Conservation (phyloP, 2,329 filamentous ascomycete species). For the Ramichloridium luteum region DNA sequence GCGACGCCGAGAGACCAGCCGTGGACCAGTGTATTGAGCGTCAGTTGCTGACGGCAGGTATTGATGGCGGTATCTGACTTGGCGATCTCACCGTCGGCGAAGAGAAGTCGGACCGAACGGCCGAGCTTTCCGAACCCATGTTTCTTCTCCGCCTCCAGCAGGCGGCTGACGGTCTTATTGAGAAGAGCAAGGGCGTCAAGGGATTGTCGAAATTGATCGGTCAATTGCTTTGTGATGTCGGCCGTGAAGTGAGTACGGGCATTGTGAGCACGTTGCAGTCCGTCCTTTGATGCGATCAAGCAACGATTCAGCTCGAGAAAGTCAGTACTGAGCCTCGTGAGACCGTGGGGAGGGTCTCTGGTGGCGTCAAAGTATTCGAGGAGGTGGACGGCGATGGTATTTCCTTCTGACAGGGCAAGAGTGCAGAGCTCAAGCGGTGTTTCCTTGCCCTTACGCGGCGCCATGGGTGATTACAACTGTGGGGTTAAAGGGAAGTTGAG, state of each 20-base stretch:
- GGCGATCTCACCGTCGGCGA: constrained; percentile 48
- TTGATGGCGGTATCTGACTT: constrained; percentile 46
- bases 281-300: constrained; percentile 56
- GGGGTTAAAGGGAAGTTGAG: constrained; percentile 6
- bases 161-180: constrained; percentile 49
- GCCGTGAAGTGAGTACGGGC: constrained; percentile 42
- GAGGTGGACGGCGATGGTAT: constrained; percentile 53
- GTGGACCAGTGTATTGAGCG: constrained; percentile 39
- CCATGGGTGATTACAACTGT: constrained; percentile 9
- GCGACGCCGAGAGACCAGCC: constrained; percentile 49
- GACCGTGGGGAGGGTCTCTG: constrained; percentile 43
- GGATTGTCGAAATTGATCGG: constrained; percentile 50
- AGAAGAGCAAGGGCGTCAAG: constrained; percentile 51
- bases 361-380: constrained; percentile 50
- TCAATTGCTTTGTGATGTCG: constrained; percentile 52
- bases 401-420: constrained; percentile 47
- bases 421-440: constrained; percentile 42
- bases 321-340: constrained; percentile 49
- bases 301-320: constrained; percentile 56
- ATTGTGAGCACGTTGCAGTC: constrained; percentile 43
- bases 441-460: constrained; percentile 23
- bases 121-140: constrained; percentile 48
- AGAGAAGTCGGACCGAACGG: constrained; percentile 52
- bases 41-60: constrained; percentile 48
- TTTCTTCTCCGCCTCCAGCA: constrained; percentile 51